Evolutionary conservation across 192 early-diverging fungal species (phyloP).

Genomic region (Podila minutissima): DNA sequence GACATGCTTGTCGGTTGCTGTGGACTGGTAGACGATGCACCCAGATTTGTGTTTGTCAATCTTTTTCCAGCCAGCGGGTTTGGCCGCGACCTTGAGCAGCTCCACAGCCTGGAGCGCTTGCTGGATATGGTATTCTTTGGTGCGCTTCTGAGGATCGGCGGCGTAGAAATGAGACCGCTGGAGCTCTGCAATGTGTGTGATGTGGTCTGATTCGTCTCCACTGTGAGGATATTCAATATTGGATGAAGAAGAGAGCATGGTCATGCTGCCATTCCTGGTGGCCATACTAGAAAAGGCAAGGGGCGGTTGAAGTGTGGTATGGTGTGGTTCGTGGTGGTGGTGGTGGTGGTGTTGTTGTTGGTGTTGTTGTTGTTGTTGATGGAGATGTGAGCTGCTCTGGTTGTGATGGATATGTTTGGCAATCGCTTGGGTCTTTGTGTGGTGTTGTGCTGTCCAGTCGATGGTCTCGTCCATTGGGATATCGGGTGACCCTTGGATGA

Average conservation of each 20-base stretch:
- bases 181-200: constrained; percentile 11
- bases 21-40: constrained; percentile 60
- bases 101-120: constrained; percentile 60
- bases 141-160: constrained; percentile 39
- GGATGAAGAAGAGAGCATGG: constrained; percentile 1
- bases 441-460: constrained; percentile 43
- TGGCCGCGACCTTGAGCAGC: constrained; percentile 54
- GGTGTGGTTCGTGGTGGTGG: constrained; percentile 3
- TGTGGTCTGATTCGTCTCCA: constrained; percentile 41
- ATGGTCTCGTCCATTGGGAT: constrained; percentile 20
- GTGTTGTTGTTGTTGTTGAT: background rate
- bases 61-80: constrained; percentile 61
- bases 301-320: background rate
- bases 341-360: background rate
- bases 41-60: constrained; percentile 63
- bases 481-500: constrained; percentile 15
- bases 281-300: background rate
- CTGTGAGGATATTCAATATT: constrained; percentile 13
- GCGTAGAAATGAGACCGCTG: constrained; percentile 25
- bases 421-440: background rate
- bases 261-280: background rate
- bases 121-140: constrained; percentile 55
- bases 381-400: constrained; percentile 1
- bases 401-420: background rate
- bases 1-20: constrained; percentile 58